Conservation (phyloP, 2,329 filamentous ascomycete species). For the Chalaropsis thielavioides region DNA sequence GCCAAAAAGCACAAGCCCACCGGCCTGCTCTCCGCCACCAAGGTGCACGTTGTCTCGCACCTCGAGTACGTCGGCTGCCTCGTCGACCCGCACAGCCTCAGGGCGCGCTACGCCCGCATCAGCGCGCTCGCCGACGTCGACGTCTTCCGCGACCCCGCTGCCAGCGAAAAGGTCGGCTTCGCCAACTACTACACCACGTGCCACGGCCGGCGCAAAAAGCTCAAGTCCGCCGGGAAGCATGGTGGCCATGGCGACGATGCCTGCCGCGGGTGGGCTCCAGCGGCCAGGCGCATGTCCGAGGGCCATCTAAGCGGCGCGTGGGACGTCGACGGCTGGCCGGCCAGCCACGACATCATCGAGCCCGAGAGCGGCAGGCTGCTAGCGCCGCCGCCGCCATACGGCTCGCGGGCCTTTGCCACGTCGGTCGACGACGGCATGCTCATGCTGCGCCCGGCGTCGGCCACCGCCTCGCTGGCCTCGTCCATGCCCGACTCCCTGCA, state of each 20-base stretch:
- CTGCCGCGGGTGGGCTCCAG: too few species aligned
- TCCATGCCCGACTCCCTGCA: too few species aligned
- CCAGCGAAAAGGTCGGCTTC: conserved; percentile 48
- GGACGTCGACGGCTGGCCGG: neutral
- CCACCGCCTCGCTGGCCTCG: neutral
- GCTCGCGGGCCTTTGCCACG: neutral
- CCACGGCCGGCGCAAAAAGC: conserved; percentile 40
- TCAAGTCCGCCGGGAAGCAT: neutral
- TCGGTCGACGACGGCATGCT: neutral
- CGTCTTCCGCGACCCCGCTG: conserved; percentile 29
- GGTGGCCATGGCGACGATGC: neutral
- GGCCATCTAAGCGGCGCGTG: neutral
- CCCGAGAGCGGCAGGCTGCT: neutral
- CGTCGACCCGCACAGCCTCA: conserved; percentile 58
- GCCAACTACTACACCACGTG: conserved; percentile 86
- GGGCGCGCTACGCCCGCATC: conserved; percentile 53
- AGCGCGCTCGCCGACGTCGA: conserved; percentile 58
- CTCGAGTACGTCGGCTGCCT: conserved; percentile 71
- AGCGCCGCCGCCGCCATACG: neutral
- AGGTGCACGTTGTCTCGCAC: conserved; percentile 62
- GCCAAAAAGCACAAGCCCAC: conserved; percentile 63
- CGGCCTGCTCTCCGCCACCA: conserved; percentile 53
- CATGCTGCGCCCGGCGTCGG: neutral
- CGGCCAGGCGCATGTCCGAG: neutral
- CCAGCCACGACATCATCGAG: neutral